These are phyloP conservation scores for Solanum pinnatisectum DNA, from an alignment of 257 asterid species.

Conservation along the genomic window DNA sequence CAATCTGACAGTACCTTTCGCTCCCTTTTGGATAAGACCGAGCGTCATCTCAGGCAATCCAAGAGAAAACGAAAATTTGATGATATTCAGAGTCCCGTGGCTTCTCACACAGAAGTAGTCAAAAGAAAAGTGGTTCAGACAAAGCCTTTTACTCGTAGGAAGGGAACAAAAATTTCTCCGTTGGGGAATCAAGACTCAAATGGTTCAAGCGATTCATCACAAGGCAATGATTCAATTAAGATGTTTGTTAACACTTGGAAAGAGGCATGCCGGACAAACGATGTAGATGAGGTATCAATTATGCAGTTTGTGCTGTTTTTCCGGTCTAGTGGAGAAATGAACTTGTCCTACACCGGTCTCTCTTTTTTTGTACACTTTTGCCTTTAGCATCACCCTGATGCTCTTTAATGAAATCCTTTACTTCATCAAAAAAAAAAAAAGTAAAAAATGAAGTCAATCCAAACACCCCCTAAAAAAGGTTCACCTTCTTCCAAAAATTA, in stretches of 20 bases:
- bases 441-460: too few relatives aligned
- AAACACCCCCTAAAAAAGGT: neutral
- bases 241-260: slow-evolving; percentile 67
- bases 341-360: neutral
- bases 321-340: neutral
- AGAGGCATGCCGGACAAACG: slow-evolving; percentile 50
- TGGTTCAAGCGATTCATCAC: slow-evolving; percentile 11
- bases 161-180: neutral
- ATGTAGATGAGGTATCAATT: slow-evolving; percentile 49
- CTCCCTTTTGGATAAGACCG: neutral
- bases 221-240: slow-evolving; percentile 41
- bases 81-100: slow-evolving; percentile 13
- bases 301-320: neutral
- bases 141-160: neutral
- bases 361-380: too few relatives aligned
- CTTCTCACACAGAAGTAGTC: slow-evolving; percentile 17
- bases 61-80: slow-evolving; percentile 31
- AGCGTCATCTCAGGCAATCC: neutral
- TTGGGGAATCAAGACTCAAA: slow-evolving; percentile 2
- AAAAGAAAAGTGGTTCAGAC: slow-evolving; percentile 22
- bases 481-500: neutral
- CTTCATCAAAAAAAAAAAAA: too few relatives aligned
- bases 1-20: slow-evolving; percentile 17
- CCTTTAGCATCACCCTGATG: too few relatives aligned
- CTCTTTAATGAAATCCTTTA: too few relatives aligned